These are phyloP conservation scores for Suzukiozyma palmioleophila DNA, from an alignment of 1,139 yeast species.

Conservation along the genomic window DNA sequence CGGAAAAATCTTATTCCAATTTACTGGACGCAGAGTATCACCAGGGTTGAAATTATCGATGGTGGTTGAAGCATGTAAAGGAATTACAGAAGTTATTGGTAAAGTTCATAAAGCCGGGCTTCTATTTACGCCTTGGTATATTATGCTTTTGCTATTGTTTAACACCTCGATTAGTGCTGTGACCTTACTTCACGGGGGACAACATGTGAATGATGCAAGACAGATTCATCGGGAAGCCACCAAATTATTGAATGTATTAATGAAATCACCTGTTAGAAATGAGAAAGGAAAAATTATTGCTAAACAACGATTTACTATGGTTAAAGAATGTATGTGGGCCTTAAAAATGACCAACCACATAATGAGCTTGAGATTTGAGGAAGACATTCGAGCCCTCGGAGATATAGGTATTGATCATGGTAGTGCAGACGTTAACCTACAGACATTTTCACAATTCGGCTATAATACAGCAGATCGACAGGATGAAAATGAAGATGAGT, in stretches of 20 bases:
- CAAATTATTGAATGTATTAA: constrained; percentile 22
- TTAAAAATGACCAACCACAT: constrained; percentile 53
- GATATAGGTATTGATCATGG: constrained; percentile 55
- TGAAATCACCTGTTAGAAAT: constrained; percentile 29
- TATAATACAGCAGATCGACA: constrained; percentile 11
- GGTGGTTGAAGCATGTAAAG: constrained; percentile 34
- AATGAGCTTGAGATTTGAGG: constrained; percentile 41
- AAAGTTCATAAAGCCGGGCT: constrained; percentile 30
- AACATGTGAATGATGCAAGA: constrained; percentile 20
- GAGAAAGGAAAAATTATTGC: constrained; percentile 29
- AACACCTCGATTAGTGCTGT: constrained; percentile 44
- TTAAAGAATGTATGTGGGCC: constrained; percentile 62
- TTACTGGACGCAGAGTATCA: constrained; percentile 28
- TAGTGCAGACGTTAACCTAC: constrained; percentile 48
- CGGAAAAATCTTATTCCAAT: constrained; percentile 32
- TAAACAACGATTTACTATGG: constrained; percentile 52
- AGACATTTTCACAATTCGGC: constrained; percentile 47
- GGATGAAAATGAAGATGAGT: constrained; percentile 13
- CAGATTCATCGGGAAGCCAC: constrained; percentile 23
- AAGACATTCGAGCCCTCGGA: constrained; percentile 33
- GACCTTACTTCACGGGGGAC: constrained; percentile 44
- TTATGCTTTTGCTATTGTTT: constrained; percentile 42
- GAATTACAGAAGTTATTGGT: constrained; percentile 30
- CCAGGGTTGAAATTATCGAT: constrained; percentile 30
- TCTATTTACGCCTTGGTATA: constrained; percentile 54